Percentiles rank a stretch among this genome's conserved stretches.
phyloP scores from a whole-genome alignment of 1,284 basidiomycete genomes.

The Sporisorium graminicola region DNA sequence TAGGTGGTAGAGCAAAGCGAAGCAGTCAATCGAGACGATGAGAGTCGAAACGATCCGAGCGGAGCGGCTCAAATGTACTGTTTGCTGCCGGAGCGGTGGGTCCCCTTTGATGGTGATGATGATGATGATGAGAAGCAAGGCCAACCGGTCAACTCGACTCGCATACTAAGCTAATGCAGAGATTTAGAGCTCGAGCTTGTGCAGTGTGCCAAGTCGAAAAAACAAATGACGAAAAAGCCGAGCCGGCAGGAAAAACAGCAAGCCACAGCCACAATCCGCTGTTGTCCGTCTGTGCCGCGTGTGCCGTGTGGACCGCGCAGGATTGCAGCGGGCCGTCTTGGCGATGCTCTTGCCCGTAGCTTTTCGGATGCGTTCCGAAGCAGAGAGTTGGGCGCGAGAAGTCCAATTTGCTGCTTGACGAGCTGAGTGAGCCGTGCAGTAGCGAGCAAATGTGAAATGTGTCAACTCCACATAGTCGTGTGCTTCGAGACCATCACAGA shows the following conservation, averaged over 20 bases:
- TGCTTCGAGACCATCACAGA: too few relatives aligned
- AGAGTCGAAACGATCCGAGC: background rate
- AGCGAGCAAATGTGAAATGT: too few relatives aligned
- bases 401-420: too few relatives aligned
- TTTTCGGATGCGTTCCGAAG: conserved; percentile 12
- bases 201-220: background rate
- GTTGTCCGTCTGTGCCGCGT: background rate
- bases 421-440: background rate
- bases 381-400: too few relatives aligned
- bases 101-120: background rate
- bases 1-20: background rate
- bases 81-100: background rate
- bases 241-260: background rate
- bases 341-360: background rate
- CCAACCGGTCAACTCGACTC: background rate
- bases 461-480: too few relatives aligned
- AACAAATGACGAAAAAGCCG: background rate
- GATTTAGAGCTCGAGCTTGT: background rate
- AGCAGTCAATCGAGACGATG: too few relatives aligned
- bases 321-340: too few relatives aligned
- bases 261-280: background rate
- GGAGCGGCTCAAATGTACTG: background rate
- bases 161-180: background rate
- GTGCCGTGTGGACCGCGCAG: background rate
- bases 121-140: background rate